phyloP scores from a whole-genome alignment of 2,329 filamentous ascomycete species.

The Helotiales sp. region DNA sequence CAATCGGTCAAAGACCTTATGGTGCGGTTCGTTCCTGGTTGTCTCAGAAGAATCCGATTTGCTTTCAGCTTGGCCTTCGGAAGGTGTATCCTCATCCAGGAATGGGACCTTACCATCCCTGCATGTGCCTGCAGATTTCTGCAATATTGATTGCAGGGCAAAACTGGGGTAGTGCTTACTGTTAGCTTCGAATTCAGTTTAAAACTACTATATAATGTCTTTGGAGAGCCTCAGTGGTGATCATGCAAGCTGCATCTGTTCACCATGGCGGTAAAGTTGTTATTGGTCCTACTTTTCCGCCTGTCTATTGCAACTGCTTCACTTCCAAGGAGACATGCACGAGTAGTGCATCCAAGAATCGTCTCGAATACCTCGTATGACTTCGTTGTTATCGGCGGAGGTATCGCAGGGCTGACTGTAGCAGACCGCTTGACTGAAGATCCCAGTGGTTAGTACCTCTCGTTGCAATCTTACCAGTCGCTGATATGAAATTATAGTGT shows the following conservation, averaged over 20 bases:
- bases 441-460: constrained; percentile 29
- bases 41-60: too few species aligned
- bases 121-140: background rate
- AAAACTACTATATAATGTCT: too few species aligned
- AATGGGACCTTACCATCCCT: background rate
- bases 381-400: constrained; percentile 38
- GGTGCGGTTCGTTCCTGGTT: too few species aligned
- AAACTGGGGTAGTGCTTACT: background rate
- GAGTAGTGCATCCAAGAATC: constrained; percentile 1
- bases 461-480: background rate
- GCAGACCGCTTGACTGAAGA: constrained; percentile 22
- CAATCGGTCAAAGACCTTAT: too few species aligned
- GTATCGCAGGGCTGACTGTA: constrained; percentile 17
- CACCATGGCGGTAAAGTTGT: background rate
- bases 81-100: too few species aligned
- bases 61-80: too few species aligned
- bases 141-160: background rate
- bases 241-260: background rate
- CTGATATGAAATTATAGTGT: constrained; percentile 1
- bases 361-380: constrained; percentile 13
- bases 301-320: background rate
- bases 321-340: constrained; percentile 27
- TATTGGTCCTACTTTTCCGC: background rate
- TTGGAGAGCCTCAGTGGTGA: too few species aligned
- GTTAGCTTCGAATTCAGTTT: background rate